Percentiles rank a stretch among this genome's conserved stretches.
Evolutionary conservation across 768 basidiomycete species (phyloP).

Genomic region (Leccinum variicolor): DNA sequence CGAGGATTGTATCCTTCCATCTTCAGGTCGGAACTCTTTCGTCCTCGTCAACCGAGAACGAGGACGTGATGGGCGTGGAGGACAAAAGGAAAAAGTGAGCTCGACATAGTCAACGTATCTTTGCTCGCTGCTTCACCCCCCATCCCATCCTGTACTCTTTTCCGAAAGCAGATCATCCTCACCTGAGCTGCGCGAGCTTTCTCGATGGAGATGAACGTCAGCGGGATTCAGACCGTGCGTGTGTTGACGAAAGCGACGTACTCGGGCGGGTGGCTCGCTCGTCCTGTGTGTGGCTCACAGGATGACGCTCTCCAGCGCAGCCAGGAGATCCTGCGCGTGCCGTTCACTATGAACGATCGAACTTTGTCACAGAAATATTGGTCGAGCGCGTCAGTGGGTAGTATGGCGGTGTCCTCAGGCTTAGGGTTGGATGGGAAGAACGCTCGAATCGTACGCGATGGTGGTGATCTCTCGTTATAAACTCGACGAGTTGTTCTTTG

Average conservation of each 20-base stretch:
- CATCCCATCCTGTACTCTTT: background rate
- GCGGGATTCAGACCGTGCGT: background rate
- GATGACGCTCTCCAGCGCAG: background rate
- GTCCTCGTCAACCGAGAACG: background rate
- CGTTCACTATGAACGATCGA: background rate
- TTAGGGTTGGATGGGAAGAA: background rate
- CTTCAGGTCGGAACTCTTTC: background rate
- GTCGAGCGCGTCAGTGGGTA: background rate
- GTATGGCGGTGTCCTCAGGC: background rate
- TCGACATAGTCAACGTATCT: background rate
- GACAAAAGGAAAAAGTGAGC: background rate
- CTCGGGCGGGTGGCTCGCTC: background rate
- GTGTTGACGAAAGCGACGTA: background rate
- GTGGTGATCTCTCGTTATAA: constrained; percentile 1
- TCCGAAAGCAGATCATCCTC: background rate
- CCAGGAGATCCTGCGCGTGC: background rate
- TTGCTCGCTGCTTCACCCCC: background rate
- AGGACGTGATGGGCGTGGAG: background rate
- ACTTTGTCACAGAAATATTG: background rate
- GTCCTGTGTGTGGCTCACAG: background rate
- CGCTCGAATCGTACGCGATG: background rate
- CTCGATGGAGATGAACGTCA: background rate
- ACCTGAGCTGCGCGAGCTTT: background rate
- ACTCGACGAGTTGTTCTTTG: background rate
- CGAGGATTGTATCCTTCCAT: no score